These are phyloP conservation scores for Aspergillus fijiensis DNA, from an alignment of 2,329 filamentous ascomycete genomes.

Conservation along the genomic window DNA sequence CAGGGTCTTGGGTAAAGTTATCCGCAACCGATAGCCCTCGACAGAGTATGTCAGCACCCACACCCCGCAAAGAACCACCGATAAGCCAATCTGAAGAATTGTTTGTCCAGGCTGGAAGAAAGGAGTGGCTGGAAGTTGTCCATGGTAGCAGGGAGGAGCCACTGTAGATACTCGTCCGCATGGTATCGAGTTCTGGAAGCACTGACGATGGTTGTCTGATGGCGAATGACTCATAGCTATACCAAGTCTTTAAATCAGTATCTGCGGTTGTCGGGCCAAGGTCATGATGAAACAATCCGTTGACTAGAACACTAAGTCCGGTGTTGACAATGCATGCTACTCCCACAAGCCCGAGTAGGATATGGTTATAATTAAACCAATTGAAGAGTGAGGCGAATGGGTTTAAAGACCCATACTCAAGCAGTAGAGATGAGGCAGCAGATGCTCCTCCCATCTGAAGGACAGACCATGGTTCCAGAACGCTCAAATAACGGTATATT, in stretches of 20 bases:
- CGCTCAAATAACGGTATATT: conserved; percentile 8
- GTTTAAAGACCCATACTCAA: conserved; percentile 10
- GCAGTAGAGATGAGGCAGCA: conserved; percentile 6
- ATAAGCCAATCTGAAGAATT: conserved; percentile 12
- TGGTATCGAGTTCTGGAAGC: conserved; percentile 6
- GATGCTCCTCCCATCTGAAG: conserved; percentile 8
- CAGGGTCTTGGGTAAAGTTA: conserved; percentile 1
- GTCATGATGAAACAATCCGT: conserved; percentile 5
- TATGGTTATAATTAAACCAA: conserved; percentile 6
- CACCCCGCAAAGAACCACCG: conserved; percentile 7
- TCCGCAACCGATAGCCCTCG: conserved; percentile 1
- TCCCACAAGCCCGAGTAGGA: conserved; percentile 8
- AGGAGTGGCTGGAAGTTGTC: conserved; percentile 10
- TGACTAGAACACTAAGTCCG: conserved; percentile 4
- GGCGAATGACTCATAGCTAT: conserved; percentile 1
- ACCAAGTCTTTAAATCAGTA: conserved; percentile 1
- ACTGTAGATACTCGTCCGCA: conserved; percentile 13
- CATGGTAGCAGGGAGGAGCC: conserved; percentile 14
- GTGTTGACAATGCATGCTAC: conserved; percentile 11
- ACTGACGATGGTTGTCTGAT: conserved; percentile 3
- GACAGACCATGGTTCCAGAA: conserved; percentile 10
- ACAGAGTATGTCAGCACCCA: conserved; percentile 6
- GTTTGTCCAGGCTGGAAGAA: conserved; percentile 11
- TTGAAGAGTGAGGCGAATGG: conserved; percentile 6
- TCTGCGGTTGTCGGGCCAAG: conserved; percentile 1